Evolutionary conservation across 768 basidiomycete genomes (phyloP).

Genomic region (Trametes punicea): DNA sequence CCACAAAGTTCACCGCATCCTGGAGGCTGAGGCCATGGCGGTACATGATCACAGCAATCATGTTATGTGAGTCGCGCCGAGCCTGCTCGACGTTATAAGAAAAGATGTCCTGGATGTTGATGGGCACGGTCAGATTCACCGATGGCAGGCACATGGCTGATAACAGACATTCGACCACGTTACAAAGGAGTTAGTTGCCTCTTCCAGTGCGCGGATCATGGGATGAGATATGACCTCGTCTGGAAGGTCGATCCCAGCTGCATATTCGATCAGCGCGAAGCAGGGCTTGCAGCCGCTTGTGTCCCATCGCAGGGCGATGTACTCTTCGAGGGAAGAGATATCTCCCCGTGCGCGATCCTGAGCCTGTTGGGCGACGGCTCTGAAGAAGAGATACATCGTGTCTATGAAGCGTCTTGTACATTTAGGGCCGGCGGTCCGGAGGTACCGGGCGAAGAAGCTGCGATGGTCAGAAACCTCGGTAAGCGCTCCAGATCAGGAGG

Average conservation of each 20-base stretch:
- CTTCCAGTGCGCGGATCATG: conserved; percentile 40
- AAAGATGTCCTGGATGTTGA: conserved; percentile 56
- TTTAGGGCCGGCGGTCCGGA: conserved; percentile 35
- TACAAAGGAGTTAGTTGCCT: conserved; percentile 46
- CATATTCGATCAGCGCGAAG: conserved; percentile 53
- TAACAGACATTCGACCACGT: conserved; percentile 38
- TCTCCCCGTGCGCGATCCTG: conserved; percentile 24
- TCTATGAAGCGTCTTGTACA: conserved; percentile 34
- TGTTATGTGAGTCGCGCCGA: conserved; percentile 61
- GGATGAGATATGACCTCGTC: conserved; percentile 51
- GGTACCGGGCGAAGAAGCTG: conserved; percentile 36
- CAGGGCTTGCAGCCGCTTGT: conserved; percentile 51
- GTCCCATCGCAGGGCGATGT: conserved; percentile 48
- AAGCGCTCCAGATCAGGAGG: neutral
- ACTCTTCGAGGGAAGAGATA: conserved; percentile 43
- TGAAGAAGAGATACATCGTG: conserved; percentile 29
- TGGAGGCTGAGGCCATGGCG: conserved; percentile 55
- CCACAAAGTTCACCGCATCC: conserved; percentile 60
- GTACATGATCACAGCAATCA: conserved; percentile 64
- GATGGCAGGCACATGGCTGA: conserved; percentile 2
- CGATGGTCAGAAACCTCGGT: neutral
- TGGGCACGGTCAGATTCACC: neutral
- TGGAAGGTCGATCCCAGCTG: conserved; percentile 46
- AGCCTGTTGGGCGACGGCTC: conserved; percentile 30
- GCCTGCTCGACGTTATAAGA: conserved; percentile 77